Evolutionary conservation across 2,329 filamentous ascomycete genomes (phyloP).

Genomic region (Aureobasidium subglaciale): DNA sequence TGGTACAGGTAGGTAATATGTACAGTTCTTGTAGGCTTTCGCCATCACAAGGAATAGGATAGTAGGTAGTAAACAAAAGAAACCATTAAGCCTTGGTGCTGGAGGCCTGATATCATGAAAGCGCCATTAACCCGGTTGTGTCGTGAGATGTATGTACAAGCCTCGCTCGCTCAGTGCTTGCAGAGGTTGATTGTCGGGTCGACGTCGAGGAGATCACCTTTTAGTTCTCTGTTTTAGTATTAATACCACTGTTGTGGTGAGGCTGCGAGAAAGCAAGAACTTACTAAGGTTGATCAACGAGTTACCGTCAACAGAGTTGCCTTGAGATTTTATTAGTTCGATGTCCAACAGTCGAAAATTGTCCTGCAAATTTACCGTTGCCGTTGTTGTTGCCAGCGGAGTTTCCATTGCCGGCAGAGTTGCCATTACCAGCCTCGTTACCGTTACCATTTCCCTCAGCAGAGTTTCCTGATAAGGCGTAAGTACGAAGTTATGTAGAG

Average conservation of each 20-base stretch:
- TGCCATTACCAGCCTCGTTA: neutral
- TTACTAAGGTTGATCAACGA: conserved; percentile 5
- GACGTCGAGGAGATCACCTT: neutral
- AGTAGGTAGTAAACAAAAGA: neutral
- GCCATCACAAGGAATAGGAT: neutral
- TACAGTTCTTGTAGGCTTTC: neutral
- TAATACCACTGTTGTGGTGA: neutral
- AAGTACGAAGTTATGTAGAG: neutral
- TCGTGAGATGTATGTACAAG: neutral
- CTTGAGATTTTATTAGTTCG: neutral
- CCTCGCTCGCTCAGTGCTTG: neutral
- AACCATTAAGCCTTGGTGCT: neutral
- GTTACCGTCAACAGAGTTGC: conserved; percentile 7
- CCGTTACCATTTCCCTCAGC: no score
- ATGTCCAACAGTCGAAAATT: no score
- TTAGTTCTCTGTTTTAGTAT: conserved; percentile 12
- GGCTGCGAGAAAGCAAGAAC: neutral
- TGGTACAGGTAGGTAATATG: neutral
- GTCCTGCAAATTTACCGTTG: no score
- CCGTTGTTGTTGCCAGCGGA: neutral
- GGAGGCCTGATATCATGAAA: no score
- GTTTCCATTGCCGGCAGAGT: neutral
- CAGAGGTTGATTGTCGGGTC: conserved; percentile 6
- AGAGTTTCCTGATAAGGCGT: neutral
- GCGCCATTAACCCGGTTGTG: no score